Evolutionary conservation across 129 eudicot species (phyloP).

Genomic region (Arctium lappa): DNA sequence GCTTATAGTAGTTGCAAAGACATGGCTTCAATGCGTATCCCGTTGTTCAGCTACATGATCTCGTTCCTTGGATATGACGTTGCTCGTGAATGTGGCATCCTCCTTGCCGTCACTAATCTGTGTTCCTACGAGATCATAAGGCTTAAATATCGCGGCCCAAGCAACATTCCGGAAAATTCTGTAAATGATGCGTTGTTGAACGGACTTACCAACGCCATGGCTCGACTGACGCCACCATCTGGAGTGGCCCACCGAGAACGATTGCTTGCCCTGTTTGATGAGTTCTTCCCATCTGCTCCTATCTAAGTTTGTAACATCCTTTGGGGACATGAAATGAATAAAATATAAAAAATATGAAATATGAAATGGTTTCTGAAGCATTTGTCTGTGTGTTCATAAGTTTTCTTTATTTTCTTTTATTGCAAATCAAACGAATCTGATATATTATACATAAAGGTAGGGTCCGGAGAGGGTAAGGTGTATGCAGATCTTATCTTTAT

Average conservation of each 20-base stretch:
- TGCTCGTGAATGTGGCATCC: background rate
- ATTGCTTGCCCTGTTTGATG: background rate
- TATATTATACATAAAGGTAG: background rate
- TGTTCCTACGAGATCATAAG: background rate
- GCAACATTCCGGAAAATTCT: background rate
- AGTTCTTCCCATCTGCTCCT: background rate
- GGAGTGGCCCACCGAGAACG: background rate
- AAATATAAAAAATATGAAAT: background rate
- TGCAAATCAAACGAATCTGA: background rate
- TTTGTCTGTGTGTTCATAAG: background rate
- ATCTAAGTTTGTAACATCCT: background rate
- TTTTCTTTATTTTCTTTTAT: background rate
- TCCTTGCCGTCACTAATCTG: background rate
- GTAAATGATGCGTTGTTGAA: background rate
- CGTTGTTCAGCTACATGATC: constrained; percentile 4
- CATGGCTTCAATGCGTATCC: constrained; percentile 7
- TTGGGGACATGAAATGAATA: background rate
- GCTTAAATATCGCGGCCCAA: background rate
- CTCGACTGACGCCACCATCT: background rate
- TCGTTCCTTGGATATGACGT: background rate
- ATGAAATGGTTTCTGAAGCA: background rate
- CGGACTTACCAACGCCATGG: background rate
- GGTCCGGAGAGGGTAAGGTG: no score
- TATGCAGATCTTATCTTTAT: no score
- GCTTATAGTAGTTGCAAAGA: background rate